Conservation (phyloP, 805 yeast genomes). For the Metschnikowia kofuensis region DNA sequence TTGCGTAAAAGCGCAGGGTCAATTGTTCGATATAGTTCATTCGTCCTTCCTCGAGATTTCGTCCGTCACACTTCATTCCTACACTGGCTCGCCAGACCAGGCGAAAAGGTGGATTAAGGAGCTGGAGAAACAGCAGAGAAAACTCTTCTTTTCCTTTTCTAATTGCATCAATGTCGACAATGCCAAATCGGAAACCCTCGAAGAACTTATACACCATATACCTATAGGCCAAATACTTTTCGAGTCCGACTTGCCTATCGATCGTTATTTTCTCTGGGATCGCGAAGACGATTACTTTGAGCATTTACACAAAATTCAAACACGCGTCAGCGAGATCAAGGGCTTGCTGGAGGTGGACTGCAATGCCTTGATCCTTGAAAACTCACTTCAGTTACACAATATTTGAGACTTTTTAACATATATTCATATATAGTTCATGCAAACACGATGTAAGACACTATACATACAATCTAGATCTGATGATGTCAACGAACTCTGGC, state of each 20-base stretch:
- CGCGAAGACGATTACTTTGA: conserved; percentile 5
- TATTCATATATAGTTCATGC: conserved; percentile 4
- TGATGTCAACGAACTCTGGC: conserved; percentile 95
- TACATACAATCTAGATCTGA: conserved; percentile 79
- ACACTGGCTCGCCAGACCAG: conserved; percentile 77
- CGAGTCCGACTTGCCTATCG: conserved; percentile 39
- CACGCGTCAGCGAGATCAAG: background rate
- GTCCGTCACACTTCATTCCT: conserved; percentile 73
- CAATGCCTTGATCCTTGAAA: background rate
- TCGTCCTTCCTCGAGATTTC: conserved; percentile 23
- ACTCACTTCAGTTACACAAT: conserved; percentile 4
- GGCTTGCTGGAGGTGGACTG: conserved; percentile 1
- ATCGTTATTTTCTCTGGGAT: conserved; percentile 16
- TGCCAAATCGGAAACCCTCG: conserved; percentile 23
- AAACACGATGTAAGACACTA: background rate
- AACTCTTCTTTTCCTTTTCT: conserved; percentile 53
- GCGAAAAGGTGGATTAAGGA: conserved; percentile 46
- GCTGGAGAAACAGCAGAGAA: conserved; percentile 22
- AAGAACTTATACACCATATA: conserved; percentile 18
- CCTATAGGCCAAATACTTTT: conserved; percentile 25
- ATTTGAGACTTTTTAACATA: background rate
- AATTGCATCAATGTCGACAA: conserved; percentile 44
- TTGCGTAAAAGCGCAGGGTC: conserved; percentile 78
- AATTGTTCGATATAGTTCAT: conserved; percentile 40
- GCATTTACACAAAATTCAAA: conserved; percentile 6